Base-by-base conservation (phyloP, 768 basidiomycete species). In the Tylopilus felleus region DNA sequence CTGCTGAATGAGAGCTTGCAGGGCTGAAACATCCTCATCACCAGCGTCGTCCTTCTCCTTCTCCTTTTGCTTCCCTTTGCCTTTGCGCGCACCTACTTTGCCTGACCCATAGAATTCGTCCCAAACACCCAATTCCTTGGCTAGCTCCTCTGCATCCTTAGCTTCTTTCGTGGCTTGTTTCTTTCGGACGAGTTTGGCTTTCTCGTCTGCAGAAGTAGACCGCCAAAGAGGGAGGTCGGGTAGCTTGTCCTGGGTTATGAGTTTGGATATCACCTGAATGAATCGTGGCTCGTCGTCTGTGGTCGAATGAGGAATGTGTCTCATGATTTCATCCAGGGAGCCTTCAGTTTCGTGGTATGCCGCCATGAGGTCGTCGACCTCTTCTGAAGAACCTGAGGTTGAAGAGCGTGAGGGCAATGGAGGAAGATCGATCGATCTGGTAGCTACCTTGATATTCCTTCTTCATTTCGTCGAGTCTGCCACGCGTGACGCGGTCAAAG, bases 401-500 rank as follows among this genome's bases (percentile, higher is more conserved):
- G 53, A 5, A 44, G 43, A 56, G 47, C 44, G 40, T 43, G 44
- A 53, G 31, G 8, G 17, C 1, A 7, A 35, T 33, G 16, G 19
- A 40, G 14, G 29, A 52, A 52, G 53, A 21, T 16, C 6, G 10
- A 22, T 40, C 27, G 2, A 43, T 19, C 35, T 31, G 40, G 31
- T 23, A 58, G 33, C 46, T 55, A 55, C 97, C 93, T 78, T 98
- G 94, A 71, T 99, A 99, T 63, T 84, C 85, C 61, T 84, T 85
- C 81, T 92, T 96, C 82, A 96, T 84, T 68, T 97, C 91, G 59
- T 98, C 93, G 50, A 99, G 76, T 68, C 84, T 88, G 55, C 82
- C 85, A 57, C 85, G 81, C 52, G 93, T 95, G 23, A 96, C 89
- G 50, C 84, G 80, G 56, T 95, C 89, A 60, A 93, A 97, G 59